These are phyloP conservation scores for Chlamydomonas reinhardtii DNA, from an alignment of 163 green algal genomes.

Conservation along the genomic window DNA sequence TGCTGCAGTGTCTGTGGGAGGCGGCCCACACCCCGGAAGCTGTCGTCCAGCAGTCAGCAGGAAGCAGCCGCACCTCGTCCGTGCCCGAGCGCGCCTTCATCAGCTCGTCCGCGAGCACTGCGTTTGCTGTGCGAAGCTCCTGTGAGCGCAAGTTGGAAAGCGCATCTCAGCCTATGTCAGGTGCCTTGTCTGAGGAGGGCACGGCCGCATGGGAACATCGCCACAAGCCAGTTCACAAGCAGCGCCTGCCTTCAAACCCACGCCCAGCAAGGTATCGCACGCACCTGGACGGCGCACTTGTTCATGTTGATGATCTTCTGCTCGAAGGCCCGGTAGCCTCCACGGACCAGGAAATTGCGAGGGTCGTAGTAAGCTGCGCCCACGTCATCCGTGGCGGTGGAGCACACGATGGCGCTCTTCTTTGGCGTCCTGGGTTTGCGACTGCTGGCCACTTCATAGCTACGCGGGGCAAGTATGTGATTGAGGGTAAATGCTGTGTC, in stretches of 20 bases:
- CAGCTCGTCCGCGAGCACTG: constrained; percentile 38
- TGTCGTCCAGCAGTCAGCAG: no score
- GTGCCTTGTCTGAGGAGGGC: no score
- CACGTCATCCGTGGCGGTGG: neutral
- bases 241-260: no score
- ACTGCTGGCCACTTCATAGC: constrained; percentile 14
- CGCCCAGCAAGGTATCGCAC: neutral
- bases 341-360: constrained; percentile 29
- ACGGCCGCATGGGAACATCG: no score
- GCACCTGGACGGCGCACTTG: constrained; percentile 31
- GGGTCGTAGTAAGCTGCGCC: constrained; percentile 29
- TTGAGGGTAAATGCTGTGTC: no score
- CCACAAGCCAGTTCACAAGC: no score
- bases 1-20: no score
- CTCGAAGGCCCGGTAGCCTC: constrained; percentile 32
- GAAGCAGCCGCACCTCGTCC: constrained; percentile 4
- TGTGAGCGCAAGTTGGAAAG: neutral
- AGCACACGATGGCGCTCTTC: neutral
- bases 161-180: no score
- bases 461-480: no score
- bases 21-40: no score
- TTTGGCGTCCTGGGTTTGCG: constrained; percentile 31
- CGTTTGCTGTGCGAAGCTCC: constrained; percentile 41
- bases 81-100: constrained; percentile 31
- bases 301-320: constrained; percentile 43